Conservation (phyloP, 768 basidiomycete species). For the Leucocoprinus leucothites region DNA sequence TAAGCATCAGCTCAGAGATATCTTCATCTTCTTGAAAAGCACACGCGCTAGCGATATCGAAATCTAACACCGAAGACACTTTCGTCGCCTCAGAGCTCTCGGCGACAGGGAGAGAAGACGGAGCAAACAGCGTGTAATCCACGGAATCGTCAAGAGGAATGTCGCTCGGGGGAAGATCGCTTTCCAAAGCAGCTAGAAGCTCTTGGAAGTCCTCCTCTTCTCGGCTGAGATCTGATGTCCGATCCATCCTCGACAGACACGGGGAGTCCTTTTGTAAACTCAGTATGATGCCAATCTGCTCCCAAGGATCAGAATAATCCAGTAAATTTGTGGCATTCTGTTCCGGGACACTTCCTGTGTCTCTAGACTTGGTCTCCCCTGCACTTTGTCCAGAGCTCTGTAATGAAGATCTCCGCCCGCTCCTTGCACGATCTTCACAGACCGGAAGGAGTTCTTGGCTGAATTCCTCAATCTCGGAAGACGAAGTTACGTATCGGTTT, state of each 20-base stretch:
- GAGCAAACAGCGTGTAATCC: background rate
- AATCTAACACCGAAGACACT: background rate
- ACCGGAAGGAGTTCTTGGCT: no score
- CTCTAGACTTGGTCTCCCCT: no score
- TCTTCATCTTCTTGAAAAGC: background rate
- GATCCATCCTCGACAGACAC: background rate
- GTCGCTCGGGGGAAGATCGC: conserved; percentile 10
- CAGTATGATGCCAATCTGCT: conserved; percentile 1
- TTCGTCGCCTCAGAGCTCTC: conserved; percentile 3
- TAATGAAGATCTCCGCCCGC: background rate
- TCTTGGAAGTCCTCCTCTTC: background rate
- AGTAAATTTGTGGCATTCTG: background rate
- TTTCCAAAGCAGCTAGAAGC: background rate
- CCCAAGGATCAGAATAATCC: conserved; percentile 10
- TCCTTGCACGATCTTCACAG: background rate
- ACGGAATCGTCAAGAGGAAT: background rate
- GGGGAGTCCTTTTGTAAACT: background rate
- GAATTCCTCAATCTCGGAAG: no score
- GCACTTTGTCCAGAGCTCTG: background rate
- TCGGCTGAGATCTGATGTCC: background rate
- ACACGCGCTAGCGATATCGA: background rate
- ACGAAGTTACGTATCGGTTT: no score
- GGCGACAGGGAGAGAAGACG: conserved; percentile 6
- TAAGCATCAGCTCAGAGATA: background rate
- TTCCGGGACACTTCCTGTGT: background rate